Evolutionary conservation across 495 filamentous ascomycete species (phyloP), one percentile per base, ranked within the genome.

Genomic region (Letharia columbiana): DNA sequence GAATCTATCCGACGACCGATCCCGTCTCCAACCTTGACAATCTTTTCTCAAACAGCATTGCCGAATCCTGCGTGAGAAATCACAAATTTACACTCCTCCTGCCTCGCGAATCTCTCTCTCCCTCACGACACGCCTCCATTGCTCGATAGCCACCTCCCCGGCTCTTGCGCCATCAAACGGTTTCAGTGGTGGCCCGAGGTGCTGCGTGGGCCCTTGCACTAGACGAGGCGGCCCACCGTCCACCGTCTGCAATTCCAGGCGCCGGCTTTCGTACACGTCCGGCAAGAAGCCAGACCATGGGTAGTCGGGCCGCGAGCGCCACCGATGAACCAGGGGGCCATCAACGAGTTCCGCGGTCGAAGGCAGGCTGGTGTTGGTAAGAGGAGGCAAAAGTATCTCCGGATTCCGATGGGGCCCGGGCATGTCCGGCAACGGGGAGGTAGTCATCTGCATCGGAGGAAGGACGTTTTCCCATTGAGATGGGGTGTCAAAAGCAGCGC

Each of bases 161-260:
- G 54, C 20, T 11, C 2, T 9, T 18, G 28, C n/a, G 45, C 13
- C 10, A 49, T 65, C 63, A 35, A 65, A 59, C 5, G 63, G 63
- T 39, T 65, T 65, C 18, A 65, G 10, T 11, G 23, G 63, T 37
- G 63, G 63, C 18, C 63, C 63, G 1, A 59, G 11, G 39, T n/a
- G 63, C 41, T 23, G 63, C 35, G 31, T 35, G 37, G 42, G 10
- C 31, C 54, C 54, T 35, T 31, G 31, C 17, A 31, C 20, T n/a
- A 56, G 2, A 2, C 23, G 20, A 4, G 8, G 23, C 49, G n/a
- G 7, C 35, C 1, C 4, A 23, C 7, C 40, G 40, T 42, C 54
- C 23, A 28, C 41, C 7, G 54, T 54, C 18, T 44, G 11, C 12
- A 0, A 1, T 23, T 39, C 41, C 4, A 35, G 9, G 11, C 54